A percentile compares a stretch with the other conserved stretches of the same genome.
phyloP scores from a whole-genome alignment of 2,329 filamentous ascomycete species.

The Fusarium illudens region DNA sequence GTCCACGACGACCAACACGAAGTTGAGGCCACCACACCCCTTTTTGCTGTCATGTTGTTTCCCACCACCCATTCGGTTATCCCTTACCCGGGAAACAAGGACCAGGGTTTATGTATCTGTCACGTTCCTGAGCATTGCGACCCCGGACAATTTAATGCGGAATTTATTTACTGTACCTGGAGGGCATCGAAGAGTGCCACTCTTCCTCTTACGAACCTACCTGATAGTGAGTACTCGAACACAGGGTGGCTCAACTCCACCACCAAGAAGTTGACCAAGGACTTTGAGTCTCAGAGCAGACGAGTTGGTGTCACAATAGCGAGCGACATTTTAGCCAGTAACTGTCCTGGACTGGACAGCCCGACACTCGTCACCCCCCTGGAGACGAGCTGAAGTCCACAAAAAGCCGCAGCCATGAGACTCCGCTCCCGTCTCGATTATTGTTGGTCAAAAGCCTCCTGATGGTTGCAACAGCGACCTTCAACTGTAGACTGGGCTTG shows the following conservation, averaged over 20 bases:
- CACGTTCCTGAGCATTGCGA: neutral
- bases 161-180: neutral
- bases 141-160: neutral
- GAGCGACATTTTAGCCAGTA: neutral
- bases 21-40: neutral
- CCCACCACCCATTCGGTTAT: neutral
- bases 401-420: neutral
- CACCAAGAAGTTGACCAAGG: too few species aligned
- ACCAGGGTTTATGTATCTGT: neutral
- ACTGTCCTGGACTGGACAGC: neutral
- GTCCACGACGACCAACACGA: neutral
- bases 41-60: neutral
- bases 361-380: neutral
- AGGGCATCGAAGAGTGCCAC: neutral
- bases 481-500: neutral
- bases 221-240: neutral
- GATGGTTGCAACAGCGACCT: neutral
- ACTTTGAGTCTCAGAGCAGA: too few species aligned
- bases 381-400: neutral
- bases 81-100: neutral
- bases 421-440: neutral
- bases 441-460: neutral
- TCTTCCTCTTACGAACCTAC: neutral
- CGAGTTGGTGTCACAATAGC: neutral
- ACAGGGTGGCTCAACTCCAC: neutral